Conservation (phyloP, 257 asterid genomes). For the Solanum pinnatisectum region DNA sequence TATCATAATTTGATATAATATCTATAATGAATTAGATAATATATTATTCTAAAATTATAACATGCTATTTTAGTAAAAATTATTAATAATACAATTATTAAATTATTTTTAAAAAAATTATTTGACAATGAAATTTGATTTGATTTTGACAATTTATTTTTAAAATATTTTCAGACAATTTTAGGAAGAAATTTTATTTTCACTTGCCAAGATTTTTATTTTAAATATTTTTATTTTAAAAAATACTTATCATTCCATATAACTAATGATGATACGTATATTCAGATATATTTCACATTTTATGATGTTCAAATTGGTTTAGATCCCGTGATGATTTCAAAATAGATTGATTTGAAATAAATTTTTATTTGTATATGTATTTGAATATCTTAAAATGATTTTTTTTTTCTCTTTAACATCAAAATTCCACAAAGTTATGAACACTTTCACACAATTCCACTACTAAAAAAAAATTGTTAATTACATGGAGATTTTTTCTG, state of each 20-base stretch:
- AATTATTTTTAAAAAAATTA: too few species aligned
- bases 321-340: neutral
- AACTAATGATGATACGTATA: neutral
- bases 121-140: neutral
- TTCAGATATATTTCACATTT: neutral
- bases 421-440: neutral
- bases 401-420: neutral
- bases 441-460: neutral
- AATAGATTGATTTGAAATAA: neutral
- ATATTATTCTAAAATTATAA: neutral
- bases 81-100: neutral
- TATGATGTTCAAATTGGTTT: neutral
- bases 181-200: neutral
- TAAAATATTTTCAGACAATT: neutral
- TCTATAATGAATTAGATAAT: neutral
- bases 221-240: too few species aligned
- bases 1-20: neutral
- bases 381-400: neutral
- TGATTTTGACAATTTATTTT: neutral
- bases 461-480: too few species aligned
- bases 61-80: neutral
- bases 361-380: neutral
- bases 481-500: too few species aligned
- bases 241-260: neutral
- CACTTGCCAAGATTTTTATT: neutral